These are phyloP conservation scores for Colletotrichum costaricense DNA, from an alignment of 2,329 filamentous ascomycete species.

Conservation along the genomic window DNA sequence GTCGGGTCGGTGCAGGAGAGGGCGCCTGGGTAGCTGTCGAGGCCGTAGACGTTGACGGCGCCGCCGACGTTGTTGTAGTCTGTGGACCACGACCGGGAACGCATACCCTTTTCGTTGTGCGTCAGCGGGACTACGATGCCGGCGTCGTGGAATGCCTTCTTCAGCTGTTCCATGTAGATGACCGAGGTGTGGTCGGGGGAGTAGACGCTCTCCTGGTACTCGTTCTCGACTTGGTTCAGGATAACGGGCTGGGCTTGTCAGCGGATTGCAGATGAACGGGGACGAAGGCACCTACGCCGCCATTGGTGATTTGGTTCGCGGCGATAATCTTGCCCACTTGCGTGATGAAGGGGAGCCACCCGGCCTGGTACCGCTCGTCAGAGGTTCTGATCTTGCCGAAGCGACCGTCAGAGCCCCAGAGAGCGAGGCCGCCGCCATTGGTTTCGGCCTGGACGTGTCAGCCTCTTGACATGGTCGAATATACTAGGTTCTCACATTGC, in stretches of 20 bases:
- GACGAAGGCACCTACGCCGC: slow-evolving; percentile 63
- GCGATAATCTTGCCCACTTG: slow-evolving; percentile 74
- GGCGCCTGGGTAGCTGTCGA: slow-evolving; percentile 73
- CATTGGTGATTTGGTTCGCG: slow-evolving; percentile 83
- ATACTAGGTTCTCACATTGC: slow-evolving; percentile 63
- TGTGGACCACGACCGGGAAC: slow-evolving; percentile 59
- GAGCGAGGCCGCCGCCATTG: slow-evolving; percentile 49
- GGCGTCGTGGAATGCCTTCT: slow-evolving; percentile 73
- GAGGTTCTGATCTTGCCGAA: slow-evolving; percentile 52
- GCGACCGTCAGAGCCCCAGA: slow-evolving; percentile 40
- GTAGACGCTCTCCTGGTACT: slow-evolving; percentile 70
- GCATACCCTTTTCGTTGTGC: slow-evolving; percentile 72
- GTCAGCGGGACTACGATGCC: slow-evolving; percentile 81
- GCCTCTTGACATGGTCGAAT: not conserved
- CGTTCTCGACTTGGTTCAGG: slow-evolving; percentile 84
- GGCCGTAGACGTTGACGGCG: slow-evolving; percentile 56
- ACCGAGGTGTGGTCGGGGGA: slow-evolving; percentile 55
- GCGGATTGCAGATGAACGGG: slow-evolving; percentile 56
- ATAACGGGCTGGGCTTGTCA: slow-evolving; percentile 74
- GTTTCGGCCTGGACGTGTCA: slow-evolving; percentile 35
- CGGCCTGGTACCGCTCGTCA: slow-evolving; percentile 53
- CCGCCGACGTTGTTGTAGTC: slow-evolving; percentile 68
- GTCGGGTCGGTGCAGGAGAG: slow-evolving; percentile 70
- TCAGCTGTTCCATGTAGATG: slow-evolving; percentile 55
- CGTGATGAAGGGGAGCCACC: slow-evolving; percentile 54